Percentiles rank a stretch among this genome's conserved stretches.
phyloP scores from a whole-genome alignment of 2,329 filamentous ascomycete species.

The Teratosphaeria gauchensis region DNA sequence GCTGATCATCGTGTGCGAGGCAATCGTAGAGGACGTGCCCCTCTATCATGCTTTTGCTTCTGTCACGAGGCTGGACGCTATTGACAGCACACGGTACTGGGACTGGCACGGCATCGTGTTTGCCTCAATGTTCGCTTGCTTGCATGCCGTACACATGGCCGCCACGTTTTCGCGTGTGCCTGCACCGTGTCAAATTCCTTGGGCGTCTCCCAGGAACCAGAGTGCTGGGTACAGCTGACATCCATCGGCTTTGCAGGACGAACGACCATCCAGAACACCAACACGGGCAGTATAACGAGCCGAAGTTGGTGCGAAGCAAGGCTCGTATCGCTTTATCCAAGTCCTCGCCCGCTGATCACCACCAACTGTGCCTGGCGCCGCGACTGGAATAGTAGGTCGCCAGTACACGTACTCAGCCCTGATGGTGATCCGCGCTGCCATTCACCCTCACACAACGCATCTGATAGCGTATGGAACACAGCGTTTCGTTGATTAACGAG shows the following conservation, averaged over 20 bases:
- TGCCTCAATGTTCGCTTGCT: not conserved
- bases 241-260: not conserved
- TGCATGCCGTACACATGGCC: not conserved
- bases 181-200: not conserved
- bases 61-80: not conserved
- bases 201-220: not conserved
- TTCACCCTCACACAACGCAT: not conserved
- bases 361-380: not conserved
- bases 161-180: not conserved
- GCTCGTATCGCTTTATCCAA: not conserved
- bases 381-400: not conserved
- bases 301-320: not conserved
- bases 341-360: not conserved
- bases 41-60: not conserved
- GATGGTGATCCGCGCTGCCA: not conserved
- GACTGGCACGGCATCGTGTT: not conserved
- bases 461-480: not conserved
- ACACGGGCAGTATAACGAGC: not conserved
- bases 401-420: not conserved
- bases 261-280: not conserved
- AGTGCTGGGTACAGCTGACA: not conserved
- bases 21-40: no score
- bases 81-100: not conserved
- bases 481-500: not conserved
- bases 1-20: not conserved